Conservation (phyloP, 2,329 filamentous ascomycete genomes). For the Botryotinia narcissicola region DNA sequence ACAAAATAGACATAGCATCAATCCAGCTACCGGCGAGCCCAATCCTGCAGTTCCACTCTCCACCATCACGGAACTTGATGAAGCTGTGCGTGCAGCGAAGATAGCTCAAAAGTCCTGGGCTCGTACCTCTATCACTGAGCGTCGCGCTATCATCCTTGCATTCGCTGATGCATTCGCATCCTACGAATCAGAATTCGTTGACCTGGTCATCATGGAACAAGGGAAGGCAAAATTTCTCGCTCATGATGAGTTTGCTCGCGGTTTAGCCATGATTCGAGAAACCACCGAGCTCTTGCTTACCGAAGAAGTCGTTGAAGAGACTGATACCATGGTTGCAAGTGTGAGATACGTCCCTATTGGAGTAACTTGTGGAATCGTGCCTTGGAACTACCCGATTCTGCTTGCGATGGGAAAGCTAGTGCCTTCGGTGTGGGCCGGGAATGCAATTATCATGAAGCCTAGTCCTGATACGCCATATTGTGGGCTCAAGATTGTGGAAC, state of each 20-base stretch:
- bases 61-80: conserved; percentile 44
- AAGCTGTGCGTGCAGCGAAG: conserved; percentile 47
- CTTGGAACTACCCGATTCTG: conserved; percentile 57
- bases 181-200: conserved; percentile 6
- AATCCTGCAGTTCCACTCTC: conserved; percentile 42
- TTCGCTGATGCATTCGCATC: conserved; percentile 44
- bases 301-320: conserved; percentile 20
- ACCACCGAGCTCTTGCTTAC: conserved; percentile 9
- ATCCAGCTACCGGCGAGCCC: conserved; percentile 23
- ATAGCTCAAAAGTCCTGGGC: conserved; percentile 49
- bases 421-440: conserved; percentile 50
- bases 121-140: conserved; percentile 43
- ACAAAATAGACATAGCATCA: conserved; percentile 20
- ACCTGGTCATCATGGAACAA: conserved; percentile 47
- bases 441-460: conserved; percentile 55
- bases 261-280: conserved; percentile 17
- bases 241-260: conserved; percentile 23
- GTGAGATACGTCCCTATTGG: conserved; percentile 48
- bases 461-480: conserved; percentile 55
- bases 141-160: conserved; percentile 37
- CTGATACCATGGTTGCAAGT: conserved; percentile 40
- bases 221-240: conserved; percentile 46
- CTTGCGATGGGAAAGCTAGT: conserved; percentile 50
- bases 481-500: conserved; percentile 51
- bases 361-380: conserved; percentile 53